These are phyloP conservation scores for Solanum piurae DNA, from an alignment of 257 asterid genomes.

Conservation along the genomic window DNA sequence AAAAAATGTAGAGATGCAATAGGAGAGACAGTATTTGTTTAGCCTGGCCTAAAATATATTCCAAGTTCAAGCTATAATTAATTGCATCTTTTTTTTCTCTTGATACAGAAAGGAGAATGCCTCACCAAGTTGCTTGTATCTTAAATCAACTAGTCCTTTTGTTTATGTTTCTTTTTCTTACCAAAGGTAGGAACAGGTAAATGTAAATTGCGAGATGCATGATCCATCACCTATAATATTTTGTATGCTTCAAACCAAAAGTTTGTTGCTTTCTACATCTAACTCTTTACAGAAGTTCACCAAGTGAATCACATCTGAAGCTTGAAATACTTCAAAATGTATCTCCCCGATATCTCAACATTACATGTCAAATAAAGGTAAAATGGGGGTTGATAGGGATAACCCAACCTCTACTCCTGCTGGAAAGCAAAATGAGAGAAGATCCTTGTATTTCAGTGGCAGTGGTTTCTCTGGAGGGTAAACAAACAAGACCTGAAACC, in stretches of 20 bases:
- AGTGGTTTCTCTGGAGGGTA: constrained; percentile 96
- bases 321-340: background rate
- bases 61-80: background rate
- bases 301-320: background rate
- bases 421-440: constrained; percentile 95
- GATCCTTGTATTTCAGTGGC: constrained; percentile 94
- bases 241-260: background rate
- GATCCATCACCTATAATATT: background rate
- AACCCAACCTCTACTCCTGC: constrained; percentile 84
- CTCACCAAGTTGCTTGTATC: background rate
- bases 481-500: constrained; percentile 85
- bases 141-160: background rate
- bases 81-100: background rate
- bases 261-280: background rate
- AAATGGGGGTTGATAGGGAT: background rate
- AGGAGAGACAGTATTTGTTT: background rate
- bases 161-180: background rate
- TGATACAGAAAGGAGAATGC: background rate
- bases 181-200: background rate
- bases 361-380: background rate
- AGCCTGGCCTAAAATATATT: background rate
- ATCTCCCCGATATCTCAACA: background rate
- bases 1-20: background rate
- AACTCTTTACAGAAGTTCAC: background rate
- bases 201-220: background rate